These are phyloP conservation scores for Debaryomyces psychrophilus DNA, from an alignment of 1,139 yeast genomes.

Conservation along the genomic window DNA sequence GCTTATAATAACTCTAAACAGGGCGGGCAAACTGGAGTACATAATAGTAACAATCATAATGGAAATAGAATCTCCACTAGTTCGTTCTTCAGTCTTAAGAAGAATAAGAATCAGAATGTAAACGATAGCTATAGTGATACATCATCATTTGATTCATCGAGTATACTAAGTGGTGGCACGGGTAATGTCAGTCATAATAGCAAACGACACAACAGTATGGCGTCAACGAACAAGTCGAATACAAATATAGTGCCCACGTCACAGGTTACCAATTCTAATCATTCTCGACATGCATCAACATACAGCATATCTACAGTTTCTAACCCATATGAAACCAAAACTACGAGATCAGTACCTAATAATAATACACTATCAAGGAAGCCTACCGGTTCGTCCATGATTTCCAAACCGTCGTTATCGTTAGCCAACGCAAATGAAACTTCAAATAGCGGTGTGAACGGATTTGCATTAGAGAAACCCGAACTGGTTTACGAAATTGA, in stretches of 20 bases:
- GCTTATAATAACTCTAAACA: conserved; percentile 27
- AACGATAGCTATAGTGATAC: conserved; percentile 36
- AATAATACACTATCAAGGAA: conserved; percentile 21
- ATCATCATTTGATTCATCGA: conserved; percentile 40
- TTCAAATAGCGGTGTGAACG: conserved; percentile 20
- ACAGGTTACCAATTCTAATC: conserved; percentile 37
- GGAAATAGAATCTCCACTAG: conserved; percentile 36
- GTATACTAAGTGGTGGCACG: conserved; percentile 33
- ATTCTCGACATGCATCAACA: conserved; percentile 45
- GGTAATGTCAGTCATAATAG: conserved; percentile 3
- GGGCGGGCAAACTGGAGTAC: conserved; percentile 10
- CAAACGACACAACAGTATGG: conserved; percentile 38
- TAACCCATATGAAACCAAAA: conserved; percentile 37
- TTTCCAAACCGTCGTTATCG: conserved; percentile 36
- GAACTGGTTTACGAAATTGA: conserved; percentile 62
- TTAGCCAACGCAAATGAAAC: conserved; percentile 26
- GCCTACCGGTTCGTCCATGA: conserved; percentile 30
- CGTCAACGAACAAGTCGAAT: conserved; percentile 55
- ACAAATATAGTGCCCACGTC: conserved; percentile 33
- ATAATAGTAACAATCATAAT: conserved; percentile 12
- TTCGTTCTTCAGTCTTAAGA: conserved; percentile 43
- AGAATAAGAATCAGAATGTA: conserved; percentile 19
- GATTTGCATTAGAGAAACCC: conserved; percentile 55
- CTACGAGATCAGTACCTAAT: conserved; percentile 18
- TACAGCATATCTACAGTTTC: conserved; percentile 36